These are phyloP conservation scores for Monilinia laxa DNA, from an alignment of 2,329 filamentous ascomycete genomes.

Conservation along the genomic window DNA sequence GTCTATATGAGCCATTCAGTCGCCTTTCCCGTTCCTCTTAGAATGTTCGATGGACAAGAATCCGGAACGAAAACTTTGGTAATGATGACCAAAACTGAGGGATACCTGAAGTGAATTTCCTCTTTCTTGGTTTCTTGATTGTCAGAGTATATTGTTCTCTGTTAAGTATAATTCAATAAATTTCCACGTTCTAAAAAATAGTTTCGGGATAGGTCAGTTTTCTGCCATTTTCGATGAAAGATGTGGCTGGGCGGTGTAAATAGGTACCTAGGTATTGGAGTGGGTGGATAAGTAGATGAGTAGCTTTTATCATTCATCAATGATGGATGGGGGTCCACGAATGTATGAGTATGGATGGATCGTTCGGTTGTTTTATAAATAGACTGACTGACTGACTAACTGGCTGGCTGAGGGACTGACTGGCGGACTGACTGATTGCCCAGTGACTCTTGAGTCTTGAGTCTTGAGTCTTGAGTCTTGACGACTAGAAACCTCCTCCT, in stretches of 20 bases:
- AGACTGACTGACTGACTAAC: too few relatives aligned
- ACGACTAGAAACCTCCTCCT: too few relatives aligned
- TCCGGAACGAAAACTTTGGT: background rate
- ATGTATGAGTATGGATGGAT: too few relatives aligned
- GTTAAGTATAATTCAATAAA: constrained; percentile 2
- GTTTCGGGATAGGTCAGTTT: constrained; percentile 13
- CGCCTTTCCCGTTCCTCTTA: constrained; percentile 9
- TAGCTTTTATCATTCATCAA: too few relatives aligned
- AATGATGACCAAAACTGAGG: background rate
- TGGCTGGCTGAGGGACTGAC: too few relatives aligned
- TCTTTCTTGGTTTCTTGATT: background rate
- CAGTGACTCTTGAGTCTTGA: too few relatives aligned
- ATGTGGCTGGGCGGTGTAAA: constrained; percentile 12
- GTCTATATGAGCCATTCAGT: constrained; percentile 37
- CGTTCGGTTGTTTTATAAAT: too few relatives aligned
- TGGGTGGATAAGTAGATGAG: too few relatives aligned
- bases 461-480: too few relatives aligned
- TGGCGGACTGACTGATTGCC: too few relatives aligned
- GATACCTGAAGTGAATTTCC: background rate
- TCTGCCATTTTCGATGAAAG: constrained; percentile 1
- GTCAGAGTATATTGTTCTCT: background rate
- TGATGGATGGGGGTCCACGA: too few relatives aligned
- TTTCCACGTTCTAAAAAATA: constrained; percentile 9
- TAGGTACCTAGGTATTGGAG: too few relatives aligned
- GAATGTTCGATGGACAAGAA: background rate